Conservation (phyloP, 352 stramenopile genomes). For the Phytophthora pseudosyringae region DNA sequence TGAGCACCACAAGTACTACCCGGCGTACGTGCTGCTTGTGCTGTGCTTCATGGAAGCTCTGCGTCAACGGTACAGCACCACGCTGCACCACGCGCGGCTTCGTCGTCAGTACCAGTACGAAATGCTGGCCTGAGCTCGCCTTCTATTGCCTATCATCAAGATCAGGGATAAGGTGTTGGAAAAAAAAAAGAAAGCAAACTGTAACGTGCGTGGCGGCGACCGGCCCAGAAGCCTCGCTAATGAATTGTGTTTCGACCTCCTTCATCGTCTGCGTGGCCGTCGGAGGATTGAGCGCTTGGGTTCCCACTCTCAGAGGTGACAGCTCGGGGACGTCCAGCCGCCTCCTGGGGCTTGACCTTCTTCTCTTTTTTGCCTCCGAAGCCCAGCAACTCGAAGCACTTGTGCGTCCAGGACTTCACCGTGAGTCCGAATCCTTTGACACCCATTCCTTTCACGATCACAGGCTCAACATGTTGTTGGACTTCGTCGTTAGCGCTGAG, state of each 20-base stretch:
- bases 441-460: constrained; percentile 63
- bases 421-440: constrained; percentile 45
- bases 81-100: constrained; percentile 55
- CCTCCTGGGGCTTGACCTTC: constrained; percentile 22
- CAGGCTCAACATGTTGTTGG: constrained; percentile 33
- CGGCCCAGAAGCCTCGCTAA: constrained; percentile 4
- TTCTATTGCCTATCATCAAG: background rate
- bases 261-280: constrained; percentile 8
- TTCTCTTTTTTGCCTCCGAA: constrained; percentile 34
- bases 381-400: constrained; percentile 34
- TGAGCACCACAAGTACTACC: constrained; percentile 76
- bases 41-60: constrained; percentile 79
- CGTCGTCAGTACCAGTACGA: constrained; percentile 73
- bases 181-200: constrained; percentile 10
- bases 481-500: constrained; percentile 39
- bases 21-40: constrained; percentile 68
- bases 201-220: background rate
- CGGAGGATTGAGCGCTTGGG: background rate
- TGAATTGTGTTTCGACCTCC: constrained; percentile 28
- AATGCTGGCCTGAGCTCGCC: constrained; percentile 33
- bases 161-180: background rate
- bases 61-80: constrained; percentile 79
- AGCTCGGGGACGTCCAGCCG: constrained; percentile 10
- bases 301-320: constrained; percentile 10
- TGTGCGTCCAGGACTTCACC: constrained; percentile 29